These are phyloP conservation scores for Neofusicoccum kwambonambiense DNA, from an alignment of 2,329 filamentous ascomycete species.

Conservation along the genomic window DNA sequence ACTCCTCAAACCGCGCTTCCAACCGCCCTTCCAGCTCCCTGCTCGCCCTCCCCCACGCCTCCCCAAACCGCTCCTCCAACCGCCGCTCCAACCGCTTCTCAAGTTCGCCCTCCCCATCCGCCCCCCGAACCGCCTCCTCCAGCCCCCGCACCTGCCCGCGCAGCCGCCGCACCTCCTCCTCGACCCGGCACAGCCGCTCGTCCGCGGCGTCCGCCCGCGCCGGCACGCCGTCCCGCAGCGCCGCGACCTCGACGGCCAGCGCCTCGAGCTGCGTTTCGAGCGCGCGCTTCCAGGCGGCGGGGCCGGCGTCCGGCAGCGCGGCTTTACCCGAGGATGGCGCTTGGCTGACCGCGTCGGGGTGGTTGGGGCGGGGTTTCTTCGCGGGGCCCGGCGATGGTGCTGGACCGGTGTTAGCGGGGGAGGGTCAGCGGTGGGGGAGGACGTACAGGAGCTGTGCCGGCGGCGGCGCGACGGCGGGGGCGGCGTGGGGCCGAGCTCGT, in stretches of 20 bases:
- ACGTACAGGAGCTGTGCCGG: neutral
- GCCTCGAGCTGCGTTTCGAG: neutral
- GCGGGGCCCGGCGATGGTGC: neutral
- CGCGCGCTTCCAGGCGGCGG: neutral
- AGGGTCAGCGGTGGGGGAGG: neutral
- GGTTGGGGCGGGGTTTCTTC: neutral
- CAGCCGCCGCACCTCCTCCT: neutral
- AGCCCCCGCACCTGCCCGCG: neutral
- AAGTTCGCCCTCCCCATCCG: neutral
- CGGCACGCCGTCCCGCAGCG: neutral
- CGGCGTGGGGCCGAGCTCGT: neutral
- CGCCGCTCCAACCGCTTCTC: neutral
- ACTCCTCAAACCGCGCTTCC: neutral
- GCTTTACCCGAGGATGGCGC: neutral
- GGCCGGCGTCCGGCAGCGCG: neutral
- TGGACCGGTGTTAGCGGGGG: neutral
- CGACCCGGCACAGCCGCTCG: too few species aligned
- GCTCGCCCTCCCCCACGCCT: neutral
- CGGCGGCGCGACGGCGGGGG: neutral
- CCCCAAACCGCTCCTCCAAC: neutral
- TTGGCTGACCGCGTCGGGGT: neutral
- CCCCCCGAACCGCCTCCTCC: neutral
- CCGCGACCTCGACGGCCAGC: neutral
- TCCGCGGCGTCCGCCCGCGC: too few species aligned
- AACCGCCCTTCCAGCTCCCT: neutral